Evolutionary conservation across 1,139 yeast species (phyloP), one percentile per base, ranked within the genome.

Genomic region (Magnusiomyces clavatus): DNA sequence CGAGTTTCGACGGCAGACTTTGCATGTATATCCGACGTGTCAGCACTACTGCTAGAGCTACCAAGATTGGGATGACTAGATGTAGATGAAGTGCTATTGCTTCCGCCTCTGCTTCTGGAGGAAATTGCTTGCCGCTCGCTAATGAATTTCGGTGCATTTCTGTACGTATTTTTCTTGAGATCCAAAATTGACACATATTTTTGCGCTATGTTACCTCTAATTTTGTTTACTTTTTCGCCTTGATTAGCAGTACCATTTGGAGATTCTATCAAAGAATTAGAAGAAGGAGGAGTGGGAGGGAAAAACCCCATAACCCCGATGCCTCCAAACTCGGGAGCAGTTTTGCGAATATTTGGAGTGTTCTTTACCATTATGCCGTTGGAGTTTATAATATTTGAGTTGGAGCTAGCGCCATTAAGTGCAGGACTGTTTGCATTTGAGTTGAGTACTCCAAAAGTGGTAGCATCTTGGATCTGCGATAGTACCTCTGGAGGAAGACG

Each of bases 401-500:
- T 24, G 58, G 59, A 2, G 48, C 49, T 40, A n/a, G 40, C 10
- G 10, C 40, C 40, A 37, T n/a, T n/a, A 44, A 44, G 17, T 10
- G 41, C 13, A 36, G 39, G 10, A 44, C n/a, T 12, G 11, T 35
- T 44, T 10, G 44, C 19, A 8, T 29, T 17, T 12, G 43, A n/a
- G 44, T 36, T 47, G 38, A 46, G 24, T 16, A 45, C 19, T 12
- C 37, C 49, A 13, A 31, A 46, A 10, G 51, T 49, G 45, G 53
- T 56, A 43, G 58, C 60, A 20, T 59, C 60, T 42, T 51, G 58
- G 16, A 51, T 57, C 3, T 65, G 62, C 11, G 64, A 57, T 31
- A 70, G 53, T 56, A 80, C 73, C 60, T 86, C 95, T 67, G 94
- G 85, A 16, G 88, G 73, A 60, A 87, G 87, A 57, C 79, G 81